phyloP scores from a whole-genome alignment of 2,329 filamentous ascomycete genomes.

The Aspergillus sp. region DNA sequence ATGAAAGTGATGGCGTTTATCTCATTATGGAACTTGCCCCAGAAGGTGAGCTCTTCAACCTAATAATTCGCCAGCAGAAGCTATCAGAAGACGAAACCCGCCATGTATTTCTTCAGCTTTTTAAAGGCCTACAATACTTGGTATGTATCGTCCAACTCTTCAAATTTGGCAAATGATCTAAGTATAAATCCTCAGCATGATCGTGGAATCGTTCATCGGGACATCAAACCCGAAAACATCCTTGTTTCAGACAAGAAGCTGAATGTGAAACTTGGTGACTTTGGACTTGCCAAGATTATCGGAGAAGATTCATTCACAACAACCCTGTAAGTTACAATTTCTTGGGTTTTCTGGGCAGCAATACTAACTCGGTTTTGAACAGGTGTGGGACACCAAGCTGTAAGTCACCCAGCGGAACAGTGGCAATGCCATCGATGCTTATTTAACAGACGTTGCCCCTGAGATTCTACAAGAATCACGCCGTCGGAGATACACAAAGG shows the following conservation, averaged over 20 bases:
- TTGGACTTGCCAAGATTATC: constrained; percentile 96
- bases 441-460: constrained; percentile 69
- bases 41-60: constrained; percentile 94
- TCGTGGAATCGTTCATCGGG: constrained; percentile 91
- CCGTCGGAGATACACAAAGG: constrained; percentile 84
- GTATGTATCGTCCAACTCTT: constrained; percentile 51
- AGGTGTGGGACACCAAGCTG: constrained; percentile 87
- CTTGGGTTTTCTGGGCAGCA: background rate
- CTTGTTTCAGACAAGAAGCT: constrained; percentile 79
- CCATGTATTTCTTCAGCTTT: constrained; percentile 84
- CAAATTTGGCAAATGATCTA: background rate
- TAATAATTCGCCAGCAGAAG: constrained; percentile 86
- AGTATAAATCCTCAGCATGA: constrained; percentile 64
- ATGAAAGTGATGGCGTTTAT: constrained; percentile 86
- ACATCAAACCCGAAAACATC: constrained; percentile 98
- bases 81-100: constrained; percentile 78
- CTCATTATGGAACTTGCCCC: constrained; percentile 84
- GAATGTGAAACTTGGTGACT: constrained; percentile 88
- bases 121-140: constrained; percentile 91
- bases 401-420: constrained; percentile 31
- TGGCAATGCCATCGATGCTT: too few relatives aligned
- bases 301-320: constrained; percentile 98
- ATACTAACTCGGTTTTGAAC: constrained; percentile 17
- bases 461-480: constrained; percentile 83
- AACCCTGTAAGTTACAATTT: constrained; percentile 59